A percentile compares a stretch with the other conserved stretches of the same genome.
Evolutionary conservation across 2,329 filamentous ascomycete species (phyloP).

Genomic region (Aspergillus neotritici): DNA sequence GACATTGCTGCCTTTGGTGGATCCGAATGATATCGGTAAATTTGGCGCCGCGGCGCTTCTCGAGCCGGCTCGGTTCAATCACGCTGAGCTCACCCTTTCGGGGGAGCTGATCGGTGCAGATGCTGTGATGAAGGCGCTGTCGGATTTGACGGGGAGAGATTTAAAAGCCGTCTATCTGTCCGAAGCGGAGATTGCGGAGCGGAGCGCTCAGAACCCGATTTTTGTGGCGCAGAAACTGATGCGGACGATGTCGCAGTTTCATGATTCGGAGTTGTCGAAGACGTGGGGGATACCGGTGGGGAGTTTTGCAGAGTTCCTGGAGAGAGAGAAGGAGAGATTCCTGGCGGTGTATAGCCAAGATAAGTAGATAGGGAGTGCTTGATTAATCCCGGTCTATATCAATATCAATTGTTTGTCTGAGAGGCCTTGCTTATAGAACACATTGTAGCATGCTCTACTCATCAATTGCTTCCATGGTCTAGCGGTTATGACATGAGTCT

Average conservation of each 20-base stretch:
- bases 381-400: too few relatives aligned
- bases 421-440: slow-evolving; percentile 1
- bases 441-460: too few relatives aligned
- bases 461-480: too few relatives aligned
- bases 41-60: slow-evolving; percentile 43
- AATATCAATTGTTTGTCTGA: too few relatives aligned
- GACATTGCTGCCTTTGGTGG: slow-evolving; percentile 41
- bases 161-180: slow-evolving; percentile 38
- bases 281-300: slow-evolving; percentile 39
- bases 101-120: slow-evolving; percentile 38
- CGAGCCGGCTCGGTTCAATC: slow-evolving; percentile 38
- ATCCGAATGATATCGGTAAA: slow-evolving; percentile 45
- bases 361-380: too few relatives aligned
- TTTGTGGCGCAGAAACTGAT: slow-evolving; percentile 35
- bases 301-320: slow-evolving; percentile 43
- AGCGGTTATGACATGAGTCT: too few relatives aligned
- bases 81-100: slow-evolving; percentile 38
- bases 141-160: slow-evolving; percentile 27
- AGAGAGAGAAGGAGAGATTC: slow-evolving; percentile 33
- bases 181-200: slow-evolving; percentile 39
- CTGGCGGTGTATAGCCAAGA: slow-evolving; percentile 10
- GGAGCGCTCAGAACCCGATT: slow-evolving; percentile 32
- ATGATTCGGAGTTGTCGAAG: slow-evolving; percentile 29
- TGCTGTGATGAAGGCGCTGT: slow-evolving; percentile 36
- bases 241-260: slow-evolving; percentile 32